A percentile compares a stretch with the other conserved stretches of the same genome.
phyloP scores from a whole-genome alignment of 2,329 filamentous ascomycete species.

The Diaporthe sp. region DNA sequence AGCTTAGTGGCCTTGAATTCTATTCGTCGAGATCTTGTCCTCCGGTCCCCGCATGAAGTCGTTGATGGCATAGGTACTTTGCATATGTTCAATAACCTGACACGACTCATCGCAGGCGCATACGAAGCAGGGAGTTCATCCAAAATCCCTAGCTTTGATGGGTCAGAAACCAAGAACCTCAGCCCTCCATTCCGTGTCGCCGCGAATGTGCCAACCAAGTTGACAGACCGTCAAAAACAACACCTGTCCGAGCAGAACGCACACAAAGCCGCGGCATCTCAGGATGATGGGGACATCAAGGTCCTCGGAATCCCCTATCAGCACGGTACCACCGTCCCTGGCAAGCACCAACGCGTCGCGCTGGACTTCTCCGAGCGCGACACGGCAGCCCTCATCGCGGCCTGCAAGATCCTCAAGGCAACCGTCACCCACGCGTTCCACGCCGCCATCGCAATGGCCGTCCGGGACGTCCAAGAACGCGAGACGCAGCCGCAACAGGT shows the following conservation, averaged over 20 bases:
- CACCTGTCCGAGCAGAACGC: neutral
- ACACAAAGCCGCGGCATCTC: neutral
- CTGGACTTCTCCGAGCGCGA: neutral
- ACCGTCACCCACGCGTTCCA: slow-evolving; percentile 1
- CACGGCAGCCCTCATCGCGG: neutral
- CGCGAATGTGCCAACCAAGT: neutral
- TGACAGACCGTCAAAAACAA: neutral
- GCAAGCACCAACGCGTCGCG: neutral
- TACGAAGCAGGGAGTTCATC: neutral
- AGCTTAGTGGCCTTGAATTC: neutral
- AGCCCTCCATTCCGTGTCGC: slow-evolving; percentile 11
- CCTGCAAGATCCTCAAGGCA: neutral
- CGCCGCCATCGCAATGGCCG: slow-evolving; percentile 1
- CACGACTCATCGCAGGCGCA: neutral
- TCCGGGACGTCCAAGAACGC: neutral
- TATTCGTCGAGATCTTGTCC: neutral
- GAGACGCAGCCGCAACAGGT: neutral
- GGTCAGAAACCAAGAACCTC: neutral
- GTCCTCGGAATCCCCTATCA: neutral
- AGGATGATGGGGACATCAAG: neutral
- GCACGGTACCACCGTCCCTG: neutral
- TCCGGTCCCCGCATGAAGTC: neutral
- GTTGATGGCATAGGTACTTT: neutral
- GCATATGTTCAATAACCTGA: slow-evolving; percentile 2
- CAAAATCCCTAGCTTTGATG: neutral